phyloP scores from a whole-genome alignment of 2,329 filamentous ascomycete genomes.

The Scortechinia acanthostroma region DNA sequence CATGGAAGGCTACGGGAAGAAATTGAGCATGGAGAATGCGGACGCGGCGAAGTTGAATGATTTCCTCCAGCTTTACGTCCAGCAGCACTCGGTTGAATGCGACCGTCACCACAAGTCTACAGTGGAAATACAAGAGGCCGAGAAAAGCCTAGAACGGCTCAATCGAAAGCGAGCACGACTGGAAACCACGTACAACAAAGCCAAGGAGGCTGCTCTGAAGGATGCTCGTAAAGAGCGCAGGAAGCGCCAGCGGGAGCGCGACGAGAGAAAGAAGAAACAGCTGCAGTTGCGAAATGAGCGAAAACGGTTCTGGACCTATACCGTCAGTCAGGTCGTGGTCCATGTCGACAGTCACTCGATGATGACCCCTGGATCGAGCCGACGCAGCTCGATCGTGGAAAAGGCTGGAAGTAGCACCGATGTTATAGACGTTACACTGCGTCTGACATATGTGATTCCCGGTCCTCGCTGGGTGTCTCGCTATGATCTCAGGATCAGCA shows the following conservation, averaged over 20 bases:
- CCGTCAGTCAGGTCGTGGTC: conserved; percentile 16
- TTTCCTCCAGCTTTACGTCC: neutral
- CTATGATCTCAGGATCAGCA: conserved; percentile 56
- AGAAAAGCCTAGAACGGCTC: conserved; percentile 5
- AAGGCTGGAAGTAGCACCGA: conserved; percentile 9
- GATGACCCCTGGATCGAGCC: conserved; percentile 13
- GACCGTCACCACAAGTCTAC: conserved; percentile 9
- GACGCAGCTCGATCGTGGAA: conserved; percentile 11
- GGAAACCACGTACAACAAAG: too few relatives aligned
- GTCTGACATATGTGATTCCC: neutral
- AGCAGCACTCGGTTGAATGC: neutral
- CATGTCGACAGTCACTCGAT: conserved; percentile 12
- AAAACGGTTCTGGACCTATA: conserved; percentile 18
- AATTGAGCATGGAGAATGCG: neutral
- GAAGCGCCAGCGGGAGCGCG: conserved; percentile 14
- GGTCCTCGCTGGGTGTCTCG: conserved; percentile 49
- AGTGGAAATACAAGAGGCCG: conserved; percentile 1
- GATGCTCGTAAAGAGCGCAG: conserved; percentile 12
- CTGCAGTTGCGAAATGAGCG: conserved; percentile 12
- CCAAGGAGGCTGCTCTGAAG: too few relatives aligned
- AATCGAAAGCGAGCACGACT: too few relatives aligned
- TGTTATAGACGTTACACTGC: conserved; percentile 1
- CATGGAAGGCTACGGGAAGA: neutral
- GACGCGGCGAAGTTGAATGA: conserved; percentile 4
- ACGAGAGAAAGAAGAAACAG: conserved; percentile 14